Base-by-base conservation (phyloP, 768 basidiomycete genomes). In the Trichaptum fuscoviolaceum region DNA sequence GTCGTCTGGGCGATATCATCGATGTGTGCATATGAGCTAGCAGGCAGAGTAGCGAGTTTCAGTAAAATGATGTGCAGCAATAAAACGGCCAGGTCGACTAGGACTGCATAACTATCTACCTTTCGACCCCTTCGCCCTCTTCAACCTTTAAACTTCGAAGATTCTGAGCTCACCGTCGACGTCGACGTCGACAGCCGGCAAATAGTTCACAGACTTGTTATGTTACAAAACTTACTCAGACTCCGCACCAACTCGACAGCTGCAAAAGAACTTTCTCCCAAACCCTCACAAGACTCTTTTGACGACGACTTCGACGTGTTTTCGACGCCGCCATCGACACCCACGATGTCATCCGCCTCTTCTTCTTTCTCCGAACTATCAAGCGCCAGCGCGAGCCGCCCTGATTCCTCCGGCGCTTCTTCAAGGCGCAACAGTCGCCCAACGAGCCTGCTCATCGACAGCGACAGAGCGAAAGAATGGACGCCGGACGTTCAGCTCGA, bases 371-470 rank as follows among this genome's bases (percentile, higher is more conserved):
- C 42, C n/a, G 27, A 30, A 20, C 42, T 52, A 2, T 52, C 66
- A 63, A 30, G 52, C 42, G 52, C 35, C 25, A 12, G 23, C 62
- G 52, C 30, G 17, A 23, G 24, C 62, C 27, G 30, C 25, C 12
- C 62, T 20, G 10, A 23, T 24, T 30, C 64, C 35, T 42, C 27
- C 18, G 30, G 57, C 30, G 24, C 66, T 7, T 60, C 66, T n/a
- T 58, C 52, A 52, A 64, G 23, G 57, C 12, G 62, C 34, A 58
- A 34, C 59, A 61, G 59, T 24, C 78, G 68, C 20, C 83, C 83
- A 0, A 76, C 78, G 30, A 82, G 80, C 20, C 76, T 86, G 58
- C 79, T 78, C 64, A 79, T 84, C 65, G 79, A 76, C 62, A 75
- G 71, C 63, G 75, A 77, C 12, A 73, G 75, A 66, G 70, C 83